phyloP scores from a whole-genome alignment of 352 stramenopile genomes.

The Phytopythium vexans region DNA sequence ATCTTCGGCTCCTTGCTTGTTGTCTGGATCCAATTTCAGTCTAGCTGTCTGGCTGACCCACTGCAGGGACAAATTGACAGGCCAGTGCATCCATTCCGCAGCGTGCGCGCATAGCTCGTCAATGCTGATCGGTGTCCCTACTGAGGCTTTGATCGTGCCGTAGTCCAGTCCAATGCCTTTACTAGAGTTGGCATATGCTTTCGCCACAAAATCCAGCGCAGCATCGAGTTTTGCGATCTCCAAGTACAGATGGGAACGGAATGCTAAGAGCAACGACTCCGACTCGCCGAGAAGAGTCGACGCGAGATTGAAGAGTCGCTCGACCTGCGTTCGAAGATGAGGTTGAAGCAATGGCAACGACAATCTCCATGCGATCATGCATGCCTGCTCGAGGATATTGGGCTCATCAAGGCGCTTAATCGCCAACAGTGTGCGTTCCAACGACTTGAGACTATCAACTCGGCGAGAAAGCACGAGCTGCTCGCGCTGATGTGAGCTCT shows the following conservation, averaged over 20 bases:
- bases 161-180: slow-evolving; percentile 74
- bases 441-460: slow-evolving; percentile 68
- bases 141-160: slow-evolving; percentile 10
- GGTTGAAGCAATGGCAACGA: slow-evolving; percentile 74
- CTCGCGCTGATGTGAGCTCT: slow-evolving; percentile 29
- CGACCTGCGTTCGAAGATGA: slow-evolving; percentile 61
- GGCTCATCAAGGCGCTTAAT: slow-evolving; percentile 74
- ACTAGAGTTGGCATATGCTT: slow-evolving; percentile 58
- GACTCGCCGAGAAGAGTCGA: slow-evolving; percentile 67
- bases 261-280: slow-evolving; percentile 70
- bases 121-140: slow-evolving; percentile 15
- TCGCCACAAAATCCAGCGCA: slow-evolving; percentile 79
- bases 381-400: slow-evolving; percentile 77
- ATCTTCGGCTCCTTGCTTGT: slow-evolving; percentile 31
- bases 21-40: slow-evolving; percentile 56
- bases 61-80: slow-evolving; percentile 68
- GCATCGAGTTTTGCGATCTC: slow-evolving; percentile 88
- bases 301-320: slow-evolving; percentile 65
- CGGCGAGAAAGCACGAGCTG: slow-evolving; percentile 36
- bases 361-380: slow-evolving; percentile 82
- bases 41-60: slow-evolving; percentile 60
- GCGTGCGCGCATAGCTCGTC: slow-evolving; percentile 26
- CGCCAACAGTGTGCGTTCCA: slow-evolving; percentile 77
- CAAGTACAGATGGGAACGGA: slow-evolving; percentile 78
- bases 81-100: slow-evolving; percentile 28